phyloP scores from a whole-genome alignment of 192 early-diverging fungal genomes.

The Dissophora globulifera region DNA sequence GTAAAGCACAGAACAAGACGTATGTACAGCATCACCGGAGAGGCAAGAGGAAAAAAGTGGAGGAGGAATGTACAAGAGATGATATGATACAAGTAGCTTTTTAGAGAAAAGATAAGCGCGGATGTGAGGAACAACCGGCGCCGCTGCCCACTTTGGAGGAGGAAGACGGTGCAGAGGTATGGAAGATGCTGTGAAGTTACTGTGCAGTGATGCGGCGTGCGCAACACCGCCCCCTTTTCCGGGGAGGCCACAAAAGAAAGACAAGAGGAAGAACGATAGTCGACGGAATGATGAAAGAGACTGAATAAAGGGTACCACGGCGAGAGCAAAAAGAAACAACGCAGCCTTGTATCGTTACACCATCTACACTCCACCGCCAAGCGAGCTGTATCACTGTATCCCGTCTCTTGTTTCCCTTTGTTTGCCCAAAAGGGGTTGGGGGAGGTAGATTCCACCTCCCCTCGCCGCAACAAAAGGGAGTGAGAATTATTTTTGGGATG shows the following conservation, averaged over 20 bases:
- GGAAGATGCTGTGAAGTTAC: not conserved
- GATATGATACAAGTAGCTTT: conserved; percentile 2
- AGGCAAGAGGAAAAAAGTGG: not conserved
- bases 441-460: conserved; percentile 10
- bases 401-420: no score
- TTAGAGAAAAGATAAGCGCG: no score
- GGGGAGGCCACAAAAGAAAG: not conserved
- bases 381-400: no score
- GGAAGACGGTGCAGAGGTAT: not conserved
- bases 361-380: no score
- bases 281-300: not conserved
- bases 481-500: conserved; percentile 12
- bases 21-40: not conserved
- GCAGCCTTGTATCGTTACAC: not conserved
- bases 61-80: not conserved
- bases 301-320: no score
- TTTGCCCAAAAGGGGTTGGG: no score
- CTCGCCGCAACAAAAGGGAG: conserved; percentile 26
- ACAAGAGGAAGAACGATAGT: not conserved
- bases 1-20: not conserved
- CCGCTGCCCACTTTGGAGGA: not conserved
- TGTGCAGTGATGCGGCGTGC: no score
- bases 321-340: no score
- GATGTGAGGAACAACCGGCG: not conserved
- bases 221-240: no score